These are phyloP conservation scores for Zygosaccharomyces sapae DNA, from an alignment of 1,139 yeast species.

Conservation along the genomic window DNA sequence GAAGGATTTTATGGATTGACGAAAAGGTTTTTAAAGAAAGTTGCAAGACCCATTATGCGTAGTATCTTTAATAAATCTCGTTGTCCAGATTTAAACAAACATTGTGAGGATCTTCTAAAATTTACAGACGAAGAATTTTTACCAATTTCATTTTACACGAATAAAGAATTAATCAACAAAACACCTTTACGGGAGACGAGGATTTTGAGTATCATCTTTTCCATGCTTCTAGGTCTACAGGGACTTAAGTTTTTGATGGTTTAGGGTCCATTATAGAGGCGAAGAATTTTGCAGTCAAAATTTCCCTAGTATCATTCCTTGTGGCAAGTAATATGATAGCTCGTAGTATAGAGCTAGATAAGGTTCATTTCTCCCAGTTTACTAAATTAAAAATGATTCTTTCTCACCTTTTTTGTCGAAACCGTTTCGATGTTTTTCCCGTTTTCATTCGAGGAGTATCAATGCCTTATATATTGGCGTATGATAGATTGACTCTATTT, in stretches of 20 bases:
- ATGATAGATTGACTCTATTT: constrained; percentile 22
- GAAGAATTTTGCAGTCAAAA: constrained; percentile 5
- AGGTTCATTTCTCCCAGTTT: constrained; percentile 7
- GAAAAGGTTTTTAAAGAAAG: constrained; percentile 18
- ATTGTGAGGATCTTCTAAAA: constrained; percentile 13
- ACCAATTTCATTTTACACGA: constrained; percentile 22
- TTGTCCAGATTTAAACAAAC: constrained; percentile 17
- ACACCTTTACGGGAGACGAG: constrained; percentile 15
- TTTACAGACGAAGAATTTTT: constrained; percentile 25
- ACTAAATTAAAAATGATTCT: not conserved
- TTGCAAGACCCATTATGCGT: constrained; percentile 24
- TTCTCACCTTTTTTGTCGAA: constrained; percentile 12
- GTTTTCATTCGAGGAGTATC: constrained; percentile 16
- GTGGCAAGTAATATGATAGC: constrained; percentile 9
- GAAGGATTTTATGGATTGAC: constrained; percentile 14
- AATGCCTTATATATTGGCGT: constrained; percentile 18
- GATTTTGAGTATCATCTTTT: constrained; percentile 14
- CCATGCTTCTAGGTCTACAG: constrained; percentile 14
- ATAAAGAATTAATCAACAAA: constrained; percentile 12
- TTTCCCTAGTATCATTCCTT: constrained; percentile 11
- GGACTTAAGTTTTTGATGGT: constrained; percentile 12
- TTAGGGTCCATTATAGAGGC: constrained; percentile 1
- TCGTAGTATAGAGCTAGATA: constrained; percentile 10
- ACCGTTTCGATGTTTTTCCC: constrained; percentile 7
- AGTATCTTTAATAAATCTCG: constrained; percentile 12